A percentile compares a stretch with the other conserved stretches of the same genome.
Conservation (phyloP, 1,139 yeast species). For the Chernovozyma sophiae-reginae region DNA sequence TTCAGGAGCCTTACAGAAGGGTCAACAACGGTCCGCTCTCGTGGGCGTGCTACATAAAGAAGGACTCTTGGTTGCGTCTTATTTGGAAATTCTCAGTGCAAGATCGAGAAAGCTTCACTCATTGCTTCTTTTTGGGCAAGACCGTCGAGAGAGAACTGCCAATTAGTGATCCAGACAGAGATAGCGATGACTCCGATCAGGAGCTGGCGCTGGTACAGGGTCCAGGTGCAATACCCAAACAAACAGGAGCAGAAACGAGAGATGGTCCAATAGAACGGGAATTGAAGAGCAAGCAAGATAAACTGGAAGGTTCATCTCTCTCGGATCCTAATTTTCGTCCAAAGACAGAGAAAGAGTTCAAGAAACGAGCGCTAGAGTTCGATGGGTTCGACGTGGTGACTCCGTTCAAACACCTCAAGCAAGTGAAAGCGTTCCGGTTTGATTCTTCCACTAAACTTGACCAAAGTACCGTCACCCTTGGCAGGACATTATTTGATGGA, state of each 20-base stretch:
- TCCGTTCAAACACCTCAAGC: slow-evolving; percentile 8
- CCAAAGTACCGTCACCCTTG: slow-evolving; percentile 3
- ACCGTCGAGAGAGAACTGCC: slow-evolving; percentile 4
- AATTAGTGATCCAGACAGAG: neutral
- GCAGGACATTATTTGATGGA: slow-evolving; percentile 21
- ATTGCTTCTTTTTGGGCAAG: neutral
- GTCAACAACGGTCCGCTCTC: slow-evolving; percentile 21
- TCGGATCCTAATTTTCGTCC: slow-evolving; percentile 5
- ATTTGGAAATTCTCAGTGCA: slow-evolving; percentile 13
- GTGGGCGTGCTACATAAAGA: slow-evolving; percentile 19
- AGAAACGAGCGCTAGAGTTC: slow-evolving; percentile 16
- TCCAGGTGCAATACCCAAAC: neutral
- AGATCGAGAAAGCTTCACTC: slow-evolving; percentile 2
- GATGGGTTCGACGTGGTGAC: slow-evolving; percentile 21
- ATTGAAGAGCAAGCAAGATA: neutral
- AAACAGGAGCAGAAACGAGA: neutral
- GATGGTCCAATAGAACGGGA: neutral
- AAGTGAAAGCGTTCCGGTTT: neutral
- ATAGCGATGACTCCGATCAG: neutral
- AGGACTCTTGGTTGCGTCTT: slow-evolving; percentile 18
- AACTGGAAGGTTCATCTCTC: neutral
- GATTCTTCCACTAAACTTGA: neutral
- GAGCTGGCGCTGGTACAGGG: too few species aligned
- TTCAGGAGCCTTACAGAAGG: slow-evolving; percentile 15
- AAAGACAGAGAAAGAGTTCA: slow-evolving; percentile 17